Conservation (phyloP, 2,329 filamentous ascomycete species). For the Epichloe uncinata region DNA sequence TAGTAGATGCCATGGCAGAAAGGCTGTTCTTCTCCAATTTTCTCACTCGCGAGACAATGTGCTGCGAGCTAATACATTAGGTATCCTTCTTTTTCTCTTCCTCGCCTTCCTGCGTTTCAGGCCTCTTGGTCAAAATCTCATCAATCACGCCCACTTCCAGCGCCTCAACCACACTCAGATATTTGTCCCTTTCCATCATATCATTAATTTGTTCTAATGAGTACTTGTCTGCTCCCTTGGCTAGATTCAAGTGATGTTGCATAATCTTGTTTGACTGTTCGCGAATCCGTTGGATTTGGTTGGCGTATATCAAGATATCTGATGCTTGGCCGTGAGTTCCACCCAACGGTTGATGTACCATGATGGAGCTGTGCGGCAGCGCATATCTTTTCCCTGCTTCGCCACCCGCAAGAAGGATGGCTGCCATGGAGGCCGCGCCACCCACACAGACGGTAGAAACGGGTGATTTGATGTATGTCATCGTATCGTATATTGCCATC, state of each 20-base stretch:
- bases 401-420: slow-evolving; percentile 74
- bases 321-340: slow-evolving; percentile 51
- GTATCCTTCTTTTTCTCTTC: slow-evolving; percentile 7
- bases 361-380: slow-evolving; percentile 85
- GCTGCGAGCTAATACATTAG: background rate
- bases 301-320: slow-evolving; percentile 94
- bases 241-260: slow-evolving; percentile 67
- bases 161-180: slow-evolving; percentile 80
- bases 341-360: slow-evolving; percentile 92
- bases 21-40: no score
- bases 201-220: slow-evolving; percentile 74
- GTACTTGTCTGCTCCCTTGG: slow-evolving; percentile 62
- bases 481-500: slow-evolving; percentile 93
- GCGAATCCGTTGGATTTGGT: slow-evolving; percentile 82
- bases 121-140: slow-evolving; percentile 62
- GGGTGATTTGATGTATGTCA: slow-evolving; percentile 89
- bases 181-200: slow-evolving; percentile 95
- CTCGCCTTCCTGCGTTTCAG: slow-evolving; percentile 23
- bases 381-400: slow-evolving; percentile 74
- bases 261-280: slow-evolving; percentile 86
- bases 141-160: slow-evolving; percentile 85
- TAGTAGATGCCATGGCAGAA: no score
- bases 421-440: slow-evolving; percentile 91
- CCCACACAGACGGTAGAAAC: slow-evolving; percentile 93
- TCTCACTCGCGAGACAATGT: no score